A percentile compares a stretch with the other conserved stretches of the same genome.
phyloP scores from a whole-genome alignment of 495 filamentous ascomycete species.

The Glarea lozoyensis region DNA sequence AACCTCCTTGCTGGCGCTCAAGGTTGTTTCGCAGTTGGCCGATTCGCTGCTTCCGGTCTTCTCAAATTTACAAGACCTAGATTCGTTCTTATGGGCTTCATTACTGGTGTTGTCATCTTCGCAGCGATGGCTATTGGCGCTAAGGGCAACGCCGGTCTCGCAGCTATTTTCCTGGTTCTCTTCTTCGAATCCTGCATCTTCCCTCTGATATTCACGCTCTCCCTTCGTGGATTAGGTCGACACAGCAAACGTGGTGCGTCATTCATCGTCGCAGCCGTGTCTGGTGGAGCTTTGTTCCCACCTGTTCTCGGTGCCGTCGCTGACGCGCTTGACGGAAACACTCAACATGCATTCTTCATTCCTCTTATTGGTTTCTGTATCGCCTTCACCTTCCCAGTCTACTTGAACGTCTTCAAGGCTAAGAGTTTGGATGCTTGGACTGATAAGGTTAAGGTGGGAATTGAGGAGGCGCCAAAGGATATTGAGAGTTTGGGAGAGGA shows the following conservation, averaged over 20 bases:
- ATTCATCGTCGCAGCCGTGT: constrained; percentile 54
- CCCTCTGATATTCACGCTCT: constrained; percentile 60
- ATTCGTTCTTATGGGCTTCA: constrained; percentile 39
- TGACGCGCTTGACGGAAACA: constrained; percentile 25
- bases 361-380: constrained; percentile 24
- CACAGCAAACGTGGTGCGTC: constrained; percentile 60
- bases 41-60: constrained; percentile 47
- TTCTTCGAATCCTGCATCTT: constrained; percentile 64
- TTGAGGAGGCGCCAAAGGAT: constrained; percentile 11
- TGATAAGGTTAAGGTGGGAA: constrained; percentile 16
- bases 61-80: constrained; percentile 45
- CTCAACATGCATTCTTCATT: constrained; percentile 29
- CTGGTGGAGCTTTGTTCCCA: constrained; percentile 56
- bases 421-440: constrained; percentile 17
- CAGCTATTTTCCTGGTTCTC: constrained; percentile 52
- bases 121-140: constrained; percentile 43
- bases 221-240: constrained; percentile 57
- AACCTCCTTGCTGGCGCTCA: constrained; percentile 58
- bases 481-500: constrained; percentile 5
- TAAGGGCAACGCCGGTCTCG: constrained; percentile 41
- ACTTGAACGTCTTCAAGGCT: constrained; percentile 19
- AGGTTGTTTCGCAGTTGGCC: constrained; percentile 54
- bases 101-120: constrained; percentile 48
- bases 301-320: constrained; percentile 52
- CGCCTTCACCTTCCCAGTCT: constrained; percentile 27